Conservation (phyloP, 208 protist genomes). For the Leishmania gerbilli region DNA sequence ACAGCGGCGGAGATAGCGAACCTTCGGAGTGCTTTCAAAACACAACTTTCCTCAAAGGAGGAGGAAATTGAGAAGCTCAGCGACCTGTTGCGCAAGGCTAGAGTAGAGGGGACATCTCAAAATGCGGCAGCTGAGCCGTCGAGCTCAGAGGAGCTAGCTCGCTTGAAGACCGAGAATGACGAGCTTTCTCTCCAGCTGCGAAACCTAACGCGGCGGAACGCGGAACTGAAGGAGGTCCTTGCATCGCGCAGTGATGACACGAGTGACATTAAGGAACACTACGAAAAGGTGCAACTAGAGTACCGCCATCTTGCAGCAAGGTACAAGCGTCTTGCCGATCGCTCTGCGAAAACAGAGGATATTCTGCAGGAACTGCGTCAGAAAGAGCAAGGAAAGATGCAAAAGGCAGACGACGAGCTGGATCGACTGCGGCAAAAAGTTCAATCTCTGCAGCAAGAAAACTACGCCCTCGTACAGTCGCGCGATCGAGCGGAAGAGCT, state of each 20-base stretch:
- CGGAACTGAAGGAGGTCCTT: conserved; percentile 49
- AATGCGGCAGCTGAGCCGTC: neutral
- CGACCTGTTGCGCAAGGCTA: neutral
- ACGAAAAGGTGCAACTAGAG: conserved; percentile 76
- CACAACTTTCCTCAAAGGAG: conserved; percentile 28
- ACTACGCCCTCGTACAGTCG: conserved; percentile 56
- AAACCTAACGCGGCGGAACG: conserved; percentile 31
- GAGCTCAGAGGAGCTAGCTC: conserved; percentile 21
- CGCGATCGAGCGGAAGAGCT: conserved; percentile 76
- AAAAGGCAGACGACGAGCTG: conserved; percentile 49
- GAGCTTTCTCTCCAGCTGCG: conserved; percentile 39
- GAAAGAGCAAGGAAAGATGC: conserved; percentile 36
- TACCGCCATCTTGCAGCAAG: conserved; percentile 77
- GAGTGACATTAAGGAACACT: conserved; percentile 40
- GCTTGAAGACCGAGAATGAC: conserved; percentile 45
- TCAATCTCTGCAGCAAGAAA: conserved; percentile 62
- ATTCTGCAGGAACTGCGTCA: conserved; percentile 48
- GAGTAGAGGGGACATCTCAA: conserved; percentile 9
- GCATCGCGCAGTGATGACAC: conserved; percentile 47
- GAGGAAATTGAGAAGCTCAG: conserved; percentile 24
- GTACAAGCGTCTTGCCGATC: conserved; percentile 64
- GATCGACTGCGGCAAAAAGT: conserved; percentile 58
- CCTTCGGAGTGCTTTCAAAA: conserved; percentile 13
- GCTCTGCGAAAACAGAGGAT: conserved; percentile 45
- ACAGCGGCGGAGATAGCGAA: conserved; percentile 16